A percentile compares a stretch with the other conserved stretches of the same genome.
These are phyloP conservation scores for Suillus americanus DNA, from an alignment of 768 basidiomycete genomes.

Conservation along the genomic window DNA sequence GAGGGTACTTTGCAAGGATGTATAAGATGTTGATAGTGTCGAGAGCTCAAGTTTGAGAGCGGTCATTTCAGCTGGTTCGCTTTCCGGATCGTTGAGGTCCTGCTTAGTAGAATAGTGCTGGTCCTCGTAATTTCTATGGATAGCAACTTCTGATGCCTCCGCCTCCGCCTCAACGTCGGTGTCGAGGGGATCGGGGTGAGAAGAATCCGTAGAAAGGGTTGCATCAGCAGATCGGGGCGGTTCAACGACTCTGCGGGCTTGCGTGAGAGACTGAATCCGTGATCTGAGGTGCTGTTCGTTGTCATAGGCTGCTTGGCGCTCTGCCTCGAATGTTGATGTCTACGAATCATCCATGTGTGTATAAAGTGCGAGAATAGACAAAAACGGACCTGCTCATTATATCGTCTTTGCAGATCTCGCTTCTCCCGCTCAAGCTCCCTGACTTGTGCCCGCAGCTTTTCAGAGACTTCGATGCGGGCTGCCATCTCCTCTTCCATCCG, in stretches of 20 bases:
- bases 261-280: constrained; percentile 77
- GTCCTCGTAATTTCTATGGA: constrained; percentile 23
- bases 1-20: constrained; percentile 80
- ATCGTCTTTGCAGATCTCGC: constrained; percentile 75
- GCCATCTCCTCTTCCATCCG: constrained; percentile 82
- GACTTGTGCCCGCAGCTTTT: constrained; percentile 78
- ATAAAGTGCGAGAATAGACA: constrained; percentile 16
- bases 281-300: constrained; percentile 93
- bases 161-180: constrained; percentile 42
- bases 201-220: constrained; percentile 12
- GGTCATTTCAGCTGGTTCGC: constrained; percentile 87
- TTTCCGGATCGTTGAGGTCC: constrained; percentile 61
- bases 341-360: constrained; percentile 29
- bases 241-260: constrained; percentile 59
- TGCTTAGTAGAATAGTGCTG: constrained; percentile 34
- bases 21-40: constrained; percentile 82
- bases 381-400: constrained; percentile 76
- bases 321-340: constrained; percentile 88
- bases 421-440: constrained; percentile 90
- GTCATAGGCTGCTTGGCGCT: constrained; percentile 90
- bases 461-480: constrained; percentile 77
- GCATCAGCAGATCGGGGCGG: constrained; percentile 29
- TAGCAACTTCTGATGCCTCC: constrained; percentile 37
- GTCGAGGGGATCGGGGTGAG: constrained; percentile 9
- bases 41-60: constrained; percentile 81